Percentiles rank a stretch among this genome's conserved stretches.
phyloP scores from a whole-genome alignment of 2,329 filamentous ascomycete genomes.

The Colletotrichum lindemuthianum region DNA sequence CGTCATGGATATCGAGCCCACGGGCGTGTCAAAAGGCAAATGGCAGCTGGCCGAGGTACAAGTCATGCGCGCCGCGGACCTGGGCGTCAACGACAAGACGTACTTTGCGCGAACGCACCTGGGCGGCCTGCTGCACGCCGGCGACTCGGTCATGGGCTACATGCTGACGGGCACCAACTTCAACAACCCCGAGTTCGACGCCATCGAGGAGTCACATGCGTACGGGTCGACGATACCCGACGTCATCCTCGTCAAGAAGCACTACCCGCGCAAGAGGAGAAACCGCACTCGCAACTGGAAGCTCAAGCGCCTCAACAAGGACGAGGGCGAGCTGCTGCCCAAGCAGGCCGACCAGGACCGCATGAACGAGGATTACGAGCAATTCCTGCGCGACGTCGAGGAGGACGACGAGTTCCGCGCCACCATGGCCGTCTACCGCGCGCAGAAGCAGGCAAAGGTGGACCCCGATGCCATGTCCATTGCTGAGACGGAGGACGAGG shows the following conservation, averaged over 20 bases:
- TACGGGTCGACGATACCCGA: constrained; percentile 87
- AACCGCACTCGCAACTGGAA: constrained; percentile 88
- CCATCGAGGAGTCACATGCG: constrained; percentile 79
- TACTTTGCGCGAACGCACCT: constrained; percentile 94
- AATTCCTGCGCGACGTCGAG: constrained; percentile 96
- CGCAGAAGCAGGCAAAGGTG: constrained; percentile 56
- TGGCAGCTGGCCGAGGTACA: constrained; percentile 89
- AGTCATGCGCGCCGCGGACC: constrained; percentile 85
- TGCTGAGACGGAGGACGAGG: constrained; percentile 70
- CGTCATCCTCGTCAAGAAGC: constrained; percentile 96
- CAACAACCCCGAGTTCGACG: constrained; percentile 88
- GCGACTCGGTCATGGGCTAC: constrained; percentile 93
- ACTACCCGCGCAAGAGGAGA: constrained; percentile 89
- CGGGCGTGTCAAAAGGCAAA: constrained; percentile 79
- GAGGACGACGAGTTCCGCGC: constrained; percentile 89
- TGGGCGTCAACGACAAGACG: constrained; percentile 85
- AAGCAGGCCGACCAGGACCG: constrained; percentile 89
- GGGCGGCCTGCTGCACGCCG: constrained; percentile 83
- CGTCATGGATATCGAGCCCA: constrained; percentile 90
- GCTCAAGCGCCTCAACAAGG: constrained; percentile 90
- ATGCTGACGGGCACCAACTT: constrained; percentile 89
- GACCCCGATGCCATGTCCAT: constrained; percentile 75
- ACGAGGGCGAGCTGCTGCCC: constrained; percentile 87
- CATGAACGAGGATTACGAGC: constrained; percentile 93
- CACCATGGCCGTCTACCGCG: constrained; percentile 88